Base-by-base conservation (phyloP, 1,284 basidiomycete species). In the Ustilago loliicola region DNA sequence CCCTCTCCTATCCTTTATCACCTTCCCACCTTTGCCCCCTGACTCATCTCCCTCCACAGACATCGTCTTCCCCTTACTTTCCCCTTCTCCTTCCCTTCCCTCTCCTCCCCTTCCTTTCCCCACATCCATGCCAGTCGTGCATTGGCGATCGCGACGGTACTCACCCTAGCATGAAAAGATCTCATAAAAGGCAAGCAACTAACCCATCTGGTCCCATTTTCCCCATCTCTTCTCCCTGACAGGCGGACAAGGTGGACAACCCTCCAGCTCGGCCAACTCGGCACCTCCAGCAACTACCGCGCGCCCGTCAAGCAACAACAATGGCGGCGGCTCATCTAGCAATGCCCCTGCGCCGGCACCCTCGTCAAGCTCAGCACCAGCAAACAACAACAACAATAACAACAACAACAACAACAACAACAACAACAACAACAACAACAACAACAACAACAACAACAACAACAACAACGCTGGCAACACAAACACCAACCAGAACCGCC, bases 271-370 rank as follows among this genome's bases (percentile, higher is more conserved):
- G 1, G 40, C 70, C 13, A 63, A 42, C 25, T 47, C 56, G 2
- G 32, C 64, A 13, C 25, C 70, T 51, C 60, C 70, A 6, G 64
- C 64, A 17, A 51, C 58, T 4, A 60, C 64, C 3, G 59, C 64
- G 15, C n/a, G 36, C 2, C 13, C 70, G 10, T n/a, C 64, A 0
- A 32, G 59, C n/a, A 66, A 34, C 61, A 63, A 66, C 56, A 63
- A 66, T 19, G 47, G 52, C 23, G 47, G 40, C 25, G 57, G 47
- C 0, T 52, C 63, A 23, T 59, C 70, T 15, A 32, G 34, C 53
- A 61, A 51, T 17, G 52, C 60, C 19, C 70, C 64, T 29, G 66
- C 66, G 27, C 40, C 71, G 6, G 58, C 66, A 29, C 52, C 72
- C 17, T 63, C 66, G 23, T 45, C 63, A 13, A 68, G 34, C 51